A percentile compares a stretch with the other conserved stretches of the same genome.
These are phyloP conservation scores for Trichocladium antarcticum DNA, from an alignment of 495 filamentous ascomycete species.

Conservation along the genomic window DNA sequence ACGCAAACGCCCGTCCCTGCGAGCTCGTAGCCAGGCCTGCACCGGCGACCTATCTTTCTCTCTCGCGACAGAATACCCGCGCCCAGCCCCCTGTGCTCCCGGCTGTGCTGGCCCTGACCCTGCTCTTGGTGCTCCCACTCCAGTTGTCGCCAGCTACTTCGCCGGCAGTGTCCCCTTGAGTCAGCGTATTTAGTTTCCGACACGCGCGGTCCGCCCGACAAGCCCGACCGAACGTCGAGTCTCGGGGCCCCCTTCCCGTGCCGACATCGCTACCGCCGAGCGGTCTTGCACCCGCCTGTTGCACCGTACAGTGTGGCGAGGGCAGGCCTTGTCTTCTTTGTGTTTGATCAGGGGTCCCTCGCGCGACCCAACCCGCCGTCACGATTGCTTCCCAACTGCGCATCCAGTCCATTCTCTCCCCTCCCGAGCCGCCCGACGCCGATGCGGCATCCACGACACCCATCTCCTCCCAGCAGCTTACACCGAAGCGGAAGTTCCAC, in stretches of 20 bases:
- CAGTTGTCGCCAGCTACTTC: background rate
- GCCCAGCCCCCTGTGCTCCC: background rate
- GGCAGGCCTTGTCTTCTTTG: slow-evolving; percentile 12
- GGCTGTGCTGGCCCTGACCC: slow-evolving; percentile 6
- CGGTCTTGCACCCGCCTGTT: slow-evolving; percentile 21
- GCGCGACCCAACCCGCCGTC: slow-evolving; percentile 33
- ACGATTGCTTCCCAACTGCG: slow-evolving; percentile 41
- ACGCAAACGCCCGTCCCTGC: slow-evolving; percentile 16
- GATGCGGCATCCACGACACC: slow-evolving; percentile 27
- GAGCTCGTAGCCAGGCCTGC: slow-evolving; percentile 2
- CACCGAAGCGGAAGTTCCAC: slow-evolving; percentile 30
- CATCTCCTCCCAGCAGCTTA: slow-evolving; percentile 11
- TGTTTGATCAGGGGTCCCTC: slow-evolving; percentile 17
- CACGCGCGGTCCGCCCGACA: slow-evolving; percentile 11
- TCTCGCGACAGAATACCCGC: background rate
- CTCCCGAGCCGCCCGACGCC: slow-evolving; percentile 32
- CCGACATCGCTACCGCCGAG: slow-evolving; percentile 19
- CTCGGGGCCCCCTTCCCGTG: slow-evolving; percentile 12
- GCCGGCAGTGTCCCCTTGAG: background rate
- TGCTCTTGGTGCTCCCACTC: background rate
- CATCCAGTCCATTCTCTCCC: slow-evolving; percentile 41
- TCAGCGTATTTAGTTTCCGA: slow-evolving; percentile 11
- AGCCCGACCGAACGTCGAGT: slow-evolving; percentile 15
- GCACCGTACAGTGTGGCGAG: slow-evolving; percentile 21
- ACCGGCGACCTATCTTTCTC: background rate